Evolutionary conservation across 495 filamentous ascomycete genomes (phyloP), one percentile per base, ranked within the genome.

Genomic region (Aspergillus taichungensis): DNA sequence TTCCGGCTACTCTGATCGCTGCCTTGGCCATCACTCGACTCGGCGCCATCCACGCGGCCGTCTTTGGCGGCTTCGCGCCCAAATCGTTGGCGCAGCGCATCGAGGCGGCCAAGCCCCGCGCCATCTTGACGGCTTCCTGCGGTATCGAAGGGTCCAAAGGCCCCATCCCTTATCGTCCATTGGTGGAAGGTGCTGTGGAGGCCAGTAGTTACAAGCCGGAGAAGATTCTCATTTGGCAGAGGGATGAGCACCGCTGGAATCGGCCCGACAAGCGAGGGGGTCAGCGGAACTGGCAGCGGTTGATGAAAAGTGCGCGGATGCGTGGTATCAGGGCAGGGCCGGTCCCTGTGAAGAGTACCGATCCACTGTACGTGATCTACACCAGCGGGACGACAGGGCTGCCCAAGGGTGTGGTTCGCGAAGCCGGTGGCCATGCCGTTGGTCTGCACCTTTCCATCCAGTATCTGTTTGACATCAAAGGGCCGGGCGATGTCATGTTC

Each of bases 11-110:
- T 6, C 59, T 94, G 12, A 83, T 94, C 40, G 89, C 85, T 13
- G 85, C 88, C 14, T 79, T 95, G 3, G 88, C 91, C 24, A 78
- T 86, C 50, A 75, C 75, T 34, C 83, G 89, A 0, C 69, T 96
- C 0, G 91, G 91, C 14, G 90, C 91, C 6, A 82, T 95, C 43
- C 90, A 96, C 52, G 80, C 86, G 4, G 88, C 91, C 6, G 90
- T 96, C 3, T 96, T 96, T 60, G 91, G 90, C 8, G 90, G 90
- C 1, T 96, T 96, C 53, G 87, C 87, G 0, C 67, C 88, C 6
- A 68, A 73, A 12, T 85, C 90, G 3, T 72, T 95, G 18, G 88
- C 90, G 3, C 91, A 96, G 60, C 76, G 90, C 7, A 94, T 96
- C 45, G 88, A 94, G 34, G 84, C 85, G 0, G 87, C 83, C 1